Evolutionary conservation across 805 yeast genomes (phyloP).

Genomic region (Schwanniomyces pseudopolymorphus): DNA sequence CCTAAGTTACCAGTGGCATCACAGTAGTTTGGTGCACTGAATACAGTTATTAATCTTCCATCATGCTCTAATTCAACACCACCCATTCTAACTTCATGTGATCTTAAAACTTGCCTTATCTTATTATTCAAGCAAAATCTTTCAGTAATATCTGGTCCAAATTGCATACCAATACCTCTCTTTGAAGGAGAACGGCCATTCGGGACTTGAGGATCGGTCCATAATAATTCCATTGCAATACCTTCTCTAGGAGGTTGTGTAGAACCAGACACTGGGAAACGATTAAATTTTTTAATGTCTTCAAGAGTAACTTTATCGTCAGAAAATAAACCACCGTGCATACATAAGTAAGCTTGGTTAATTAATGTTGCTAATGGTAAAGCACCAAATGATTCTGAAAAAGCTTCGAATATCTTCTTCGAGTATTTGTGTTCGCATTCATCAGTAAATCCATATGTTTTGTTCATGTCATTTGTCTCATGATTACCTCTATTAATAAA

Average conservation of each 20-base stretch:
- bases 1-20: slow-evolving; percentile 90
- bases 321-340: slow-evolving; percentile 95
- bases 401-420: slow-evolving; percentile 75
- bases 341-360: slow-evolving; percentile 74
- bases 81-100: slow-evolving; percentile 92
- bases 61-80: slow-evolving; percentile 89
- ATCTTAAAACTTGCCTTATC: slow-evolving; percentile 78
- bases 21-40: slow-evolving; percentile 97
- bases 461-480: slow-evolving; percentile 95
- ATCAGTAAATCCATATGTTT: slow-evolving; percentile 93
- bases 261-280: slow-evolving; percentile 52
- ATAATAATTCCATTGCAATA: slow-evolving; percentile 89
- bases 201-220: slow-evolving; percentile 92
- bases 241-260: slow-evolving; percentile 90
- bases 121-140: slow-evolving; percentile 70
- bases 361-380: slow-evolving; percentile 85
- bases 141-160: slow-evolving; percentile 93
- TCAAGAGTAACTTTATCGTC: slow-evolving; percentile 67
- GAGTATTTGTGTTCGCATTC: slow-evolving; percentile 91
- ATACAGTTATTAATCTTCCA: slow-evolving; percentile 87
- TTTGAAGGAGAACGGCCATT: slow-evolving; percentile 84
- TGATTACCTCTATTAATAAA: slow-evolving; percentile 93
- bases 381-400: slow-evolving; percentile 80
- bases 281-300: slow-evolving; percentile 69
- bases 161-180: slow-evolving; percentile 94